Evolutionary conservation across 192 early-diverging fungal genomes (phyloP).

Genomic region (Rhizoclosmatium sp.): DNA sequence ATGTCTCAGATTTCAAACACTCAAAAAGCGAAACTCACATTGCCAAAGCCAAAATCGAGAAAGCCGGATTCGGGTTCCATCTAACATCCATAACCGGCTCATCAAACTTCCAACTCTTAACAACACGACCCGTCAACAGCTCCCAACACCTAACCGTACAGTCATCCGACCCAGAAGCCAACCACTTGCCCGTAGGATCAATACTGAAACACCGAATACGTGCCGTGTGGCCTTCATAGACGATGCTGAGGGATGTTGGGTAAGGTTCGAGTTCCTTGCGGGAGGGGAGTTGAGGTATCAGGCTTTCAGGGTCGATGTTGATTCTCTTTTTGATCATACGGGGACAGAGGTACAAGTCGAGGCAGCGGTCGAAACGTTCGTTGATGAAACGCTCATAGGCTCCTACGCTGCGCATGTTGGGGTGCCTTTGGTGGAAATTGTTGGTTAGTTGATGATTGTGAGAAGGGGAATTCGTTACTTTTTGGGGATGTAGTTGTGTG

Average conservation of each 20-base stretch:
- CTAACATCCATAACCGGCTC: conserved; percentile 75
- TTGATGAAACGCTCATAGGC: conserved; percentile 90
- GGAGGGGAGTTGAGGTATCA: conserved; percentile 94
- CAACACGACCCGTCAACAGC: conserved; percentile 85
- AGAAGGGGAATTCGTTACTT: conserved; percentile 62
- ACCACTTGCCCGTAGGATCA: conserved; percentile 91
- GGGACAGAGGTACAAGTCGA: conserved; percentile 96
- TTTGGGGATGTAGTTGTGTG: conserved; percentile 68
- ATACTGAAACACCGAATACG: conserved; percentile 85
- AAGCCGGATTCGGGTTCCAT: conserved; percentile 88
- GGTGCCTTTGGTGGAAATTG: conserved; percentile 49
- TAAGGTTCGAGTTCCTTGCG: conserved; percentile 95
- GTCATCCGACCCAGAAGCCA: conserved; percentile 92
- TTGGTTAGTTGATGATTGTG: not conserved
- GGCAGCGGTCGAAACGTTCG: conserved; percentile 94
- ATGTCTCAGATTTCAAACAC: conserved; percentile 1
- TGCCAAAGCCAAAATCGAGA: conserved; percentile 81
- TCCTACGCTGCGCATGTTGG: conserved; percentile 83
- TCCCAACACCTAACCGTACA: conserved; percentile 91
- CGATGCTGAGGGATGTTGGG: conserved; percentile 80
- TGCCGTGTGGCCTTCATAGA: conserved; percentile 82
- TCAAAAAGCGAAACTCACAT: conserved; percentile 41
- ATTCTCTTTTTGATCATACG: conserved; percentile 86
- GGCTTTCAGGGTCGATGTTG: conserved; percentile 88
- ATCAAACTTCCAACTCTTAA: conserved; percentile 77